phyloP scores from a whole-genome alignment of 1,284 basidiomycete genomes.

The Coniferiporia weirii region DNA sequence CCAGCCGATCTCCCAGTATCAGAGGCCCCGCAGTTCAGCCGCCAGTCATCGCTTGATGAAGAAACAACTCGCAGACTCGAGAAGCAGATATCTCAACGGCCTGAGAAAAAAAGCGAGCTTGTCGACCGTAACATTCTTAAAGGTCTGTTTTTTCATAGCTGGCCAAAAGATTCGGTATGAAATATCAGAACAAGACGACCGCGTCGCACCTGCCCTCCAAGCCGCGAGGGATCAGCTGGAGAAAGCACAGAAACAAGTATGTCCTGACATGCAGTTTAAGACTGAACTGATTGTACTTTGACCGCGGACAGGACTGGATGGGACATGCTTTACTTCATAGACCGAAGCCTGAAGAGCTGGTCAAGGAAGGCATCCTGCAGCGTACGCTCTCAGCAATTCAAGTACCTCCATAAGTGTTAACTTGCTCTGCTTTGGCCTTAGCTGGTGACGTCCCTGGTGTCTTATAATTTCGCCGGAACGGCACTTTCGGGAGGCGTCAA shows the following conservation, averaged over 20 bases:
- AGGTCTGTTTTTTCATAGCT: conserved; percentile 35
- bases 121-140: conserved; percentile 74
- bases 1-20: neutral
- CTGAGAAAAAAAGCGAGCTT: conserved; percentile 54
- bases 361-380: conserved; percentile 66
- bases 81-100: conserved; percentile 50
- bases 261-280: neutral
- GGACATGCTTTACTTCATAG: conserved; percentile 60
- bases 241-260: conserved; percentile 64
- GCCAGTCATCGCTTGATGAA: conserved; percentile 37
- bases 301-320: conserved; percentile 54
- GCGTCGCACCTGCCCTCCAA: conserved; percentile 65
- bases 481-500: neutral
- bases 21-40: conserved; percentile 14
- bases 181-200: conserved; percentile 43
- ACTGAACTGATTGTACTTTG: neutral
- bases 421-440: neutral
- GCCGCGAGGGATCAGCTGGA: conserved; percentile 63
- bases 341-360: conserved; percentile 63
- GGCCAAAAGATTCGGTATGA: neutral
- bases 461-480: neutral
- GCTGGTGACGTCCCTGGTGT: conserved; percentile 14
- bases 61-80: conserved; percentile 47
- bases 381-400: conserved; percentile 32
- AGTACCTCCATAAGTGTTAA: neutral